Evolutionary conservation across 164 flowering plant genomes (phyloP).

Genomic region (Magnolia changhungtana): DNA sequence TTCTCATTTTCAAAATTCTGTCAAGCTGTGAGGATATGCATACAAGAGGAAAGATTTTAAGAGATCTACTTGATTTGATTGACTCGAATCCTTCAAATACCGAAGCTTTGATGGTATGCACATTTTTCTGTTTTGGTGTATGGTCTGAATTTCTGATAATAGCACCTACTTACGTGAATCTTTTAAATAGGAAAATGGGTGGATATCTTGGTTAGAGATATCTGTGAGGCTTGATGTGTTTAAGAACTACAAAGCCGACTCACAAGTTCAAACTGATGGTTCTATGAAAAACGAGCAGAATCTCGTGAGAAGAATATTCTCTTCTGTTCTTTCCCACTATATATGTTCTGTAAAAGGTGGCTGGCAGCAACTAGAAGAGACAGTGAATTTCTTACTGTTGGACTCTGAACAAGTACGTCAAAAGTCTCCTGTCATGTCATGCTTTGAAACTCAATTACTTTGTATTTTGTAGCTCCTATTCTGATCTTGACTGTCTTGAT

Average conservation of each 20-base stretch:
- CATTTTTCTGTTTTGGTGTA: constrained; percentile 1
- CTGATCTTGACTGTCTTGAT: background rate
- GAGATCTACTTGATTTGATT: constrained; percentile 85
- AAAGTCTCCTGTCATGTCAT: background rate
- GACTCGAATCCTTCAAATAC: constrained; percentile 86
- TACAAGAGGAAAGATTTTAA: constrained; percentile 63
- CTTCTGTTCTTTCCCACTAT: constrained; percentile 77
- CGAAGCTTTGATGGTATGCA: constrained; percentile 87
- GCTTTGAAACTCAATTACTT: background rate
- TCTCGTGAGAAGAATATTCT: constrained; percentile 57
- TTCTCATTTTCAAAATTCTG: constrained; percentile 74
- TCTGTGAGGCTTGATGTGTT: constrained; percentile 60
- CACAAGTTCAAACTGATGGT: constrained; percentile 24
- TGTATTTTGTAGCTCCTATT: background rate
- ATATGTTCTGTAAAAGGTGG: constrained; percentile 83
- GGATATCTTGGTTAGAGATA: constrained; percentile 83
- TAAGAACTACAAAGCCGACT: constrained; percentile 44
- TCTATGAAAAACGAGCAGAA: constrained; percentile 44
- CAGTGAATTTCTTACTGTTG: constrained; percentile 64
- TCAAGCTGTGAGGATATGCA: constrained; percentile 52
- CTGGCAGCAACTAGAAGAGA: constrained; percentile 97
- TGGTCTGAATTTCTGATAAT: background rate
- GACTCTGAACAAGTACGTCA: constrained; percentile 59
- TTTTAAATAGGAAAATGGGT: constrained; percentile 75
- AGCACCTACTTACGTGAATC: constrained; percentile 15